Evolutionary conservation across 441 rosid genomes (phyloP).

Genomic region (Lepidium campestre): DNA sequence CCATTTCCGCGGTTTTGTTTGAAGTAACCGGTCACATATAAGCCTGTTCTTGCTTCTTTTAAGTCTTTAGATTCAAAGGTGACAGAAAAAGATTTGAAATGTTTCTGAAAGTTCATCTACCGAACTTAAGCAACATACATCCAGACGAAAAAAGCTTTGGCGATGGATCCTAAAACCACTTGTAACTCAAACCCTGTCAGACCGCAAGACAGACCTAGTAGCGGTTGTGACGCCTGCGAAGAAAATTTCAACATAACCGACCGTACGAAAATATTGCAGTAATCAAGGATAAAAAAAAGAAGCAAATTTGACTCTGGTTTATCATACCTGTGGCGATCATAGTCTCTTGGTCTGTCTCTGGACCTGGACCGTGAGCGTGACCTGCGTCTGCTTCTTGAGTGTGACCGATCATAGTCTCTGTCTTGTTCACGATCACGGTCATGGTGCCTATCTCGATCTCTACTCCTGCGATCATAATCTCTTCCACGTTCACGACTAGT

Average conservation of each 20-base stretch:
- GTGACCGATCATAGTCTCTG: constrained; percentile 54
- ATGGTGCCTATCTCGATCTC: constrained; percentile 62
- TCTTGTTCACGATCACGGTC: constrained; percentile 52
- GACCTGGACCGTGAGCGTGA: constrained; percentile 83
- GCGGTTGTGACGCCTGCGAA: constrained; percentile 19
- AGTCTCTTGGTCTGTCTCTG: constrained; percentile 66
- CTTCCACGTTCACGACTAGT: constrained; percentile 58
- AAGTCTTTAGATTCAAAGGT: not conserved
- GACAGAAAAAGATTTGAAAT: not conserved
- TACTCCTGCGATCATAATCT: constrained; percentile 70
- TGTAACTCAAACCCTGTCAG: not conserved
- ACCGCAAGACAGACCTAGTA: constrained; percentile 1
- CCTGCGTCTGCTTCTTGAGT: constrained; percentile 68
- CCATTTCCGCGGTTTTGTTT: not conserved
- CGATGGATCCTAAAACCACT: not conserved
- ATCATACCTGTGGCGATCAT: constrained; percentile 74
- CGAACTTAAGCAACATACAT: not conserved
- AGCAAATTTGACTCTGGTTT: not conserved
- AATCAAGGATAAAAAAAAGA: not conserved
- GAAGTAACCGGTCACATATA: not conserved
- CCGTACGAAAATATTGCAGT: not conserved
- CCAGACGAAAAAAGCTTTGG: not conserved
- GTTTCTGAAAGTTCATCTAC: not conserved
- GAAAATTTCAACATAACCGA: not conserved
- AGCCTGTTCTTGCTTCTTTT: not conserved